phyloP scores from a whole-genome alignment of 257 asterid species.

The Rubia yunnanensis region DNA sequence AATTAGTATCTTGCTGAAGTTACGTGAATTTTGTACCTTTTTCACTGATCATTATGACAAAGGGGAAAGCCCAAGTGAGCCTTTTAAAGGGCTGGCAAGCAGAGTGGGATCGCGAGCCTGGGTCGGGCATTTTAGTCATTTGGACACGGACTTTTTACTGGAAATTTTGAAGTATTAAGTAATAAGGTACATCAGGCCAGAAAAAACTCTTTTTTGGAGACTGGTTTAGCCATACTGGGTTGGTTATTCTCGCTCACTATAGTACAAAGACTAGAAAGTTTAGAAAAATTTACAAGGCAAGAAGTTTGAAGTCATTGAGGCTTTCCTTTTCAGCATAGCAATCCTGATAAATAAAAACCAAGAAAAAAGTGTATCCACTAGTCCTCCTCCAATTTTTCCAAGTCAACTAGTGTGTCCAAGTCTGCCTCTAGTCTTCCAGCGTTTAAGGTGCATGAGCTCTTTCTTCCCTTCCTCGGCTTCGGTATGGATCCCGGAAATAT shows the following conservation, averaged over 20 bases:
- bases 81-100: not conserved
- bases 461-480: not conserved
- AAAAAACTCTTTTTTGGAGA: not conserved
- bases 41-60: not conserved
- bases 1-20: not conserved
- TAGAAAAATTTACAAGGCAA: conserved; percentile 2
- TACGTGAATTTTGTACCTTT: not conserved
- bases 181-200: not conserved
- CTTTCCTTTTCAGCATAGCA: not conserved
- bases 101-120: too few relatives aligned
- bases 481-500: conserved; percentile 3
- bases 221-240: not conserved
- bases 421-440: not conserved
- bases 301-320: conserved; percentile 4
- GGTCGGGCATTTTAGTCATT: too few relatives aligned
- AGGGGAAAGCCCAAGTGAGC: not conserved
- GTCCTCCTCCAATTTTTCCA: not conserved
- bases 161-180: not conserved
- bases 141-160: not conserved
- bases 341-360: not conserved
- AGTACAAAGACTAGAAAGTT: not conserved
- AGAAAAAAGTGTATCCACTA: not conserved
- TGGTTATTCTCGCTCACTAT: not conserved
- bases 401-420: conserved; percentile 3
- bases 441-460: not conserved